Base-by-base conservation (phyloP, 2,329 filamentous ascomycete genomes). In the Xylariaceae sp. region DNA sequence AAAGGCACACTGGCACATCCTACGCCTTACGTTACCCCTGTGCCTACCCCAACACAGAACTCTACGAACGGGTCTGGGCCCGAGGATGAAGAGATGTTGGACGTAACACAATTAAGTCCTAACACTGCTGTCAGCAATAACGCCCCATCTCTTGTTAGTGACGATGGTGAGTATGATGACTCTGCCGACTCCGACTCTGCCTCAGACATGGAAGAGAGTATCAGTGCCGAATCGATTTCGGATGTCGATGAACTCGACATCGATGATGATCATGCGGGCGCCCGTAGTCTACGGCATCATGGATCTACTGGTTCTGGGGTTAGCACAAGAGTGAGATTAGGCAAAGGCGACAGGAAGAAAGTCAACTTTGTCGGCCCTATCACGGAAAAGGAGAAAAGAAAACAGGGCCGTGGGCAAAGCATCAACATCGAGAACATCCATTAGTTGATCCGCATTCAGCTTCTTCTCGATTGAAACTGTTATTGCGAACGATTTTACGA, bases 151-250 rank as follows among this genome's bases (percentile, higher is more conserved):
- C 77, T 92, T 46, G 87, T 91, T 65, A 89, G 87, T 70, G 88
- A 92, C 70, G 87, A 90, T 65, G 86, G 87, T 62, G 87, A 90
- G 67, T 89, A 87, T 64, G 87, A 88, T 61, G 85, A 86, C 51
- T 88, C 85, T 1, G 82, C 83, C 55, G 79, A 77, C 43, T 86
- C 82, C 0, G 75, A 77, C 3, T 79, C 78, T 3, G 74, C 77
- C 41, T 85, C 83, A 4, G 83, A 83, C 22, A 73, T 74, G 50
- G 80, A 77, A 52, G 80, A 83, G 46, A 76, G 73, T 53, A 68
- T 80, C 36, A 84, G 84, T 22, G 75, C 81, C n/a, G 81, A 81
- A 55, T 77, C 78, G 3, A 75, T 81, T 21, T 80, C 80, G 10
- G 81, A 85, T 62, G 76, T 85, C 37, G 78, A 81, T 26, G 83